Evolutionary conservation across 2,329 filamentous ascomycete genomes (phyloP), one percentile per base, ranked within the genome.

Genomic region (Colletotrichum truncatum): DNA sequence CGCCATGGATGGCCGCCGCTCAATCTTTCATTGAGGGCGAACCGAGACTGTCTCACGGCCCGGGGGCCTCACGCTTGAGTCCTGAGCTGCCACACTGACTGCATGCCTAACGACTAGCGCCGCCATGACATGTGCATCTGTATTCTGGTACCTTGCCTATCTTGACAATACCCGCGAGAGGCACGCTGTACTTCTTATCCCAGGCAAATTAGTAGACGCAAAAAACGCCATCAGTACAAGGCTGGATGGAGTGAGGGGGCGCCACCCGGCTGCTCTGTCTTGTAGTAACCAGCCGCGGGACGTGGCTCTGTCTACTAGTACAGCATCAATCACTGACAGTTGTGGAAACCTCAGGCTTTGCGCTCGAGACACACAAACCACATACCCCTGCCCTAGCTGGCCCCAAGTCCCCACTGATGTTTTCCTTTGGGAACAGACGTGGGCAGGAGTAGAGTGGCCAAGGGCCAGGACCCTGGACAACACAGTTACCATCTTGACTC

Each of bases 401-500:
- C 55, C 55, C 56, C 39, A 56, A 65, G 41, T 62, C 41, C 41
- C 62, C 39, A 34, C 62, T 49, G 32, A 55, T 49, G 49, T 65
- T 65, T 55, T 36, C 49, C 57, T 54, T 51, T 49, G 21, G 14
- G 57, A 64, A 64, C 62, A 61, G 56, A 64, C 23, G 30, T 28
- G 54, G 30, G 53, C 21, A 49, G 55, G 48, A 60, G 48, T 39
- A 61, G 39, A 48, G 55, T 39, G 26, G 39, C 48, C 61, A 41
- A 41, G 46, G 55, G 11, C 38, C 55, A 43, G 25, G 57, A 23
- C 34, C 57, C 57, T 49, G 32, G 49, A 51, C 30, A 25, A 48
- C 23, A 34, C 49, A 36, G 34, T 43, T 26, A 23, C 21, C 41
- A 55, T 21, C 57, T 55, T 65, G 62, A 65, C 62, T 65, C 57